A percentile compares a stretch with the other conserved stretches of the same genome.
These are phyloP conservation scores for Fagus crenata DNA, from an alignment of 306 rosid genomes.

Conservation along the genomic window DNA sequence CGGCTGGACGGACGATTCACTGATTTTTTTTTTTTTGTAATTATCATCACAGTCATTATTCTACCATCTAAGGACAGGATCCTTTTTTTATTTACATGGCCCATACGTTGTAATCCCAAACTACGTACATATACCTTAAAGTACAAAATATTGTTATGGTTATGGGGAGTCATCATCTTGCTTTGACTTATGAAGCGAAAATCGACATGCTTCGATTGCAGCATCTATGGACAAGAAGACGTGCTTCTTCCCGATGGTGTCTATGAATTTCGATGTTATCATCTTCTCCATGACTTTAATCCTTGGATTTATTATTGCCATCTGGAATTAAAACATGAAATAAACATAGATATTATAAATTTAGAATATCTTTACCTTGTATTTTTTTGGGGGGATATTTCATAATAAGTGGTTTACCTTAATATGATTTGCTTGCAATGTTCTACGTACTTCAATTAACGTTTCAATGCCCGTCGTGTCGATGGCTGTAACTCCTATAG, in stretches of 20 bases:
- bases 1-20: too few relatives aligned
- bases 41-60: too few relatives aligned
- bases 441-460: constrained; percentile 46
- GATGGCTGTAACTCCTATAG: constrained; percentile 72
- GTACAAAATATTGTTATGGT: constrained; percentile 5
- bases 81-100: too few relatives aligned
- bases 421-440: constrained; percentile 38
- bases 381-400: not conserved
- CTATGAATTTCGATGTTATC: constrained; percentile 49
- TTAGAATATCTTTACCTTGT: not conserved
- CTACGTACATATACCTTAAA: too few relatives aligned
- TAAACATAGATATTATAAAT: not conserved
- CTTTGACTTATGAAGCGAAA: constrained; percentile 35
- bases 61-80: too few relatives aligned
- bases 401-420: constrained; percentile 41
- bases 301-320: constrained; percentile 73
- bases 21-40: too few relatives aligned
- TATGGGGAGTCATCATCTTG: not conserved
- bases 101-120: too few relatives aligned
- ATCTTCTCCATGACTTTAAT: constrained; percentile 79
- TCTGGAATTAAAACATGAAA: constrained; percentile 27
- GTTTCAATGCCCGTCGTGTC: constrained; percentile 73
- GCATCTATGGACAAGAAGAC: constrained; percentile 60
- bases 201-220: constrained; percentile 53
- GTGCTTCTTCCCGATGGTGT: constrained; percentile 58